Evolutionary conservation across 202 grass and related monocot genomes (phyloP), one percentile per base, ranked within the genome.

Genomic region (Hordeum pubiflorum): DNA sequence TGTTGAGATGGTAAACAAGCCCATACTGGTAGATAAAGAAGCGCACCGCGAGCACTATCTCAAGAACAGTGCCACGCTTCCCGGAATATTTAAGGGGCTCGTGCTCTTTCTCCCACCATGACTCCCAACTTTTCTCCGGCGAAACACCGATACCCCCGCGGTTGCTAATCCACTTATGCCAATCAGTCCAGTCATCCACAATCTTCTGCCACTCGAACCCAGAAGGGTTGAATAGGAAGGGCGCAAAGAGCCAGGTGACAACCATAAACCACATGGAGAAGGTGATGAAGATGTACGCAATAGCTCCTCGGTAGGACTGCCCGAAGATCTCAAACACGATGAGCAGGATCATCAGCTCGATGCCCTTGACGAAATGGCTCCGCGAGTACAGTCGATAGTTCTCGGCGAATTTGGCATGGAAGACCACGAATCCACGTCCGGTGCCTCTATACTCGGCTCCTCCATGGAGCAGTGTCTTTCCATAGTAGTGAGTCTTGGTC

Each of bases 151-250:
- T 94, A 54, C 95, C 95, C 10, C 95, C 95, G 2, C 88, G 78
- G 83, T 91, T 98, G 32, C 69, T 91, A 23, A 98, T 98, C 95
- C 95, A 98, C 86, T 94, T 94, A 61, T 94, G 86, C 95, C 95
- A 98, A 71, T 98, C 95, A 50, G 79, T 89, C 95, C 95, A 98
- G 36, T 98, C 92, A 84, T 98, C 92, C 23, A 98, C 86, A 61
- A 98, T 94, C 78, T 98, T 94, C 80, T 98, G 92, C 95, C 95
- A 98, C 86, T 97, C 94, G 2, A 97, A 97, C 60, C 94, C 94
- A 55, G 94, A 92, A 87, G 94, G 94, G 81, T 97, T 97, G 77
- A 97, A 97, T 10, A 97, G 86, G 78, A 97, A 97, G 9, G 94
- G 94, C 15, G 91, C 88, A 82, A 97, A 98, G 58, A 98, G 90